These are phyloP conservation scores for Puccinia polysora DNA, from an alignment of 1,284 basidiomycete species.

Conservation along the genomic window DNA sequence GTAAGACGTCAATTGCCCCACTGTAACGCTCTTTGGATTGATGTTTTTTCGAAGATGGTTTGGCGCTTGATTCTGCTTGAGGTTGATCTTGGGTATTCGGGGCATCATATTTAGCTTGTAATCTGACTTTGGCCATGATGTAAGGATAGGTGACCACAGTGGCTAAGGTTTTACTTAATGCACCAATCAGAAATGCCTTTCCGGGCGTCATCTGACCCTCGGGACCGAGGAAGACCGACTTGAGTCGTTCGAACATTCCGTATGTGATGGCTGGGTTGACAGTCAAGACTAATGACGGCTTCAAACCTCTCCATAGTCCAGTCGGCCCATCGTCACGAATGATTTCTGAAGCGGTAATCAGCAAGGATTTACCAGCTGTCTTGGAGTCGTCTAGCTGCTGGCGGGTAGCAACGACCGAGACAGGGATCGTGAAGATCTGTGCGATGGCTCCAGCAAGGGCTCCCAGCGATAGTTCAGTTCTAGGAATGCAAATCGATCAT, in stretches of 20 bases:
- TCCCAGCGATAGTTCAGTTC: slow-evolving; percentile 76
- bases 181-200: slow-evolving; percentile 81
- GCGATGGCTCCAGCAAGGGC: slow-evolving; percentile 89
- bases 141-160: slow-evolving; percentile 68
- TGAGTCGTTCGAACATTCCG: slow-evolving; percentile 87
- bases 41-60: slow-evolving; percentile 31
- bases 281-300: slow-evolving; percentile 85
- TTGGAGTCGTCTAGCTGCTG: slow-evolving; percentile 76
- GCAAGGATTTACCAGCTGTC: slow-evolving; percentile 60
- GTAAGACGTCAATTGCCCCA: slow-evolving; percentile 72
- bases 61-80: slow-evolving; percentile 35
- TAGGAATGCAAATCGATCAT: slow-evolving; percentile 7
- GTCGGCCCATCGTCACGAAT: slow-evolving; percentile 83
- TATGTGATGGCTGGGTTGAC: slow-evolving; percentile 97
- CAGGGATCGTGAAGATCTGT: slow-evolving; percentile 97
- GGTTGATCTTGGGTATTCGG: slow-evolving; percentile 35
- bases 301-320: slow-evolving; percentile 90
- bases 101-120: slow-evolving; percentile 65
- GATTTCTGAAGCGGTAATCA: slow-evolving; percentile 77
- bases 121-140: slow-evolving; percentile 94
- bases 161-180: slow-evolving; percentile 88
- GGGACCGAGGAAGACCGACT: slow-evolving; percentile 58
- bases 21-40: slow-evolving; percentile 57
- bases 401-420: slow-evolving; percentile 92
- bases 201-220: slow-evolving; percentile 70